Evolutionary conservation across 306 rosid species (phyloP), one percentile per base, ranked within the genome.

Genomic region (Rosa multiflora): DNA sequence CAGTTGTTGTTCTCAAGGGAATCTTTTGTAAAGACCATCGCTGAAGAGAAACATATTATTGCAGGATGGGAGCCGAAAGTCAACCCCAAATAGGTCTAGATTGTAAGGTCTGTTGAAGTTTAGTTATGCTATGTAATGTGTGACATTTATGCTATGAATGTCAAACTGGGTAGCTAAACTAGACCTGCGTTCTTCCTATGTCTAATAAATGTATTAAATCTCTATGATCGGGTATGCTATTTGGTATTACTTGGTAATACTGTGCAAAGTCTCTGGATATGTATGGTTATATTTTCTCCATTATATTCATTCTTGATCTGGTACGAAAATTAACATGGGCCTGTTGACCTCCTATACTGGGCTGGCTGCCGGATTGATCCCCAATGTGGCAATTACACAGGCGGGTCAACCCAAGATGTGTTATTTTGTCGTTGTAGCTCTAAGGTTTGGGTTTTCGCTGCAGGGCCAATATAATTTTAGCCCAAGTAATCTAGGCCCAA

Each of bases 61-160:
- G 96, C 99, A 10, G 98, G 98, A 78, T 95, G 99, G 99, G 87
- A 68, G 51, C 89, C 92, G 5, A 96, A 96, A 85, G 97, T 96
- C 67, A 91, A 93, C 84, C 82, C 97, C 64, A 91, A 87, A 72
- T 62, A 67, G 78, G 81, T 82, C 67, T 26, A 79, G 81, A 51
- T 26, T 79, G 63, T 82, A 76, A 78, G 78, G 49, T 55, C 37
- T 47, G 69, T 61, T 75, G 70, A 82, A 56, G 46, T 66, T 51
- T 76, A 61, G 68, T 12, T 55, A n/a, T 85, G 84, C 58, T 29
- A n/a, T 85, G 72, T 78, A 17, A 29, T 76, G 72, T 76, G 69
- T 44, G 83, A 77, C 76, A 74, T 39, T 15, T 72, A 3, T 40
- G 49, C 32, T 67, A 13, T 67, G 76, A 10, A 67, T 75, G 74